These are phyloP conservation scores for Aphanomyces euteiches DNA, from an alignment of 352 stramenopile genomes.

Conservation along the genomic window DNA sequence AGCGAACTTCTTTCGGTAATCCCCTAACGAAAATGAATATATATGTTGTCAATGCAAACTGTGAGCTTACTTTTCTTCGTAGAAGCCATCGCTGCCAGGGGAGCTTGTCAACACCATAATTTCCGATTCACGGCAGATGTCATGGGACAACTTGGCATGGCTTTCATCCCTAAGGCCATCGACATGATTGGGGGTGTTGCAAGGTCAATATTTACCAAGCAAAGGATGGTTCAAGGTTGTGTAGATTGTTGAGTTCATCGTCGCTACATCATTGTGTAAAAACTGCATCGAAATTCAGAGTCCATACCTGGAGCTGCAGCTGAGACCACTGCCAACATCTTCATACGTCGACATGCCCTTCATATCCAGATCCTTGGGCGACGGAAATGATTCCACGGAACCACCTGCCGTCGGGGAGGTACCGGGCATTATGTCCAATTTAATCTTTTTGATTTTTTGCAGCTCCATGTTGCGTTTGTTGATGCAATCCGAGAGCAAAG, in stretches of 20 bases:
- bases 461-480: slow-evolving; percentile 18
- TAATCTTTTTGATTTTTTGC: slow-evolving; percentile 15
- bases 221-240: slow-evolving; percentile 60
- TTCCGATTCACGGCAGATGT: slow-evolving; percentile 36
- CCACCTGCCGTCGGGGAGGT: background rate
- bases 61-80: slow-evolving; percentile 65
- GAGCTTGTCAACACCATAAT: slow-evolving; percentile 62
- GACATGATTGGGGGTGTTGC: slow-evolving; percentile 34
- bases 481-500: slow-evolving; percentile 20
- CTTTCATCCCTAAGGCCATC: slow-evolving; percentile 40
- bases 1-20: slow-evolving; percentile 70
- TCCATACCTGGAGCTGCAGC: slow-evolving; percentile 50
- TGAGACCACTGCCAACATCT: slow-evolving; percentile 35
- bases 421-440: background rate
- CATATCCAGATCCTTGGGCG: background rate
- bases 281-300: background rate
- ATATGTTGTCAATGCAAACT: background rate
- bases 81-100: slow-evolving; percentile 59
- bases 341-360: background rate
- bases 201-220: slow-evolving; percentile 39
- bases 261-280: slow-evolving; percentile 52
- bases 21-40: no score
- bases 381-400: background rate
- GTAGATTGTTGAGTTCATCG: slow-evolving; percentile 71
- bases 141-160: slow-evolving; percentile 56